phyloP scores from a whole-genome alignment of 2,329 filamentous ascomycete genomes.

The Fusarium decemcellulare region DNA sequence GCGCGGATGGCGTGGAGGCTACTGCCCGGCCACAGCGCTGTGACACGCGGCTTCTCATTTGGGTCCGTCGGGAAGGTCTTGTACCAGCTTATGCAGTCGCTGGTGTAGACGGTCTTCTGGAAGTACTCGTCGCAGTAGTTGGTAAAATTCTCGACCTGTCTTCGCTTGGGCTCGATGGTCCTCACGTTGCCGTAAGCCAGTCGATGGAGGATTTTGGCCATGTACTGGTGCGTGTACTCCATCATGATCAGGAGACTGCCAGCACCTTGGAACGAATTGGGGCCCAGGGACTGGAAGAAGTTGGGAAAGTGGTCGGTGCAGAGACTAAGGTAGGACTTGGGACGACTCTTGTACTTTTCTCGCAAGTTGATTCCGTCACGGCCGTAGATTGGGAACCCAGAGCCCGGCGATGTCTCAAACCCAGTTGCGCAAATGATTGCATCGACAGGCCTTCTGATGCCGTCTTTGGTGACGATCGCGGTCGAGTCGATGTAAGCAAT shows the following conservation, averaged over 20 bases:
- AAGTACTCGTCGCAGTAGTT: constrained; percentile 25
- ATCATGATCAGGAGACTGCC: constrained; percentile 20
- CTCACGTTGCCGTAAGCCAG: constrained; percentile 12
- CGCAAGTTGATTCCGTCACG: constrained; percentile 8
- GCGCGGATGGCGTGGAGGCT: constrained; percentile 15
- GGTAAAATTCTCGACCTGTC: constrained; percentile 18
- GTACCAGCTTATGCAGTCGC: constrained; percentile 26
- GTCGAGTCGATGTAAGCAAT: constrained; percentile 1
- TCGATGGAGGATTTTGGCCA: constrained; percentile 9
- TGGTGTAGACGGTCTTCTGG: constrained; percentile 20
- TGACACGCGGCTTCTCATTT: constrained; percentile 6
- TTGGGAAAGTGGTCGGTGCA: constrained; percentile 19
- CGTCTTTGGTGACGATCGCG: constrained; percentile 10
- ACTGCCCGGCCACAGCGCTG: constrained; percentile 24
- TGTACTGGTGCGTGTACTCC: constrained; percentile 17
- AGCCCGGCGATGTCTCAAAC: constrained; percentile 6
- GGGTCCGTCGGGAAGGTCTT: background rate
- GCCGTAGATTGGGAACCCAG: constrained; percentile 15
- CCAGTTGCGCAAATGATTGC: constrained; percentile 23
- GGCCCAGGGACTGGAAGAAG: constrained; percentile 18
- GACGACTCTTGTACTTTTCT: background rate
- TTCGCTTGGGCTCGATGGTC: constrained; percentile 15
- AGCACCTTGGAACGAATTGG: constrained; percentile 9
- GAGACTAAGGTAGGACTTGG: constrained; percentile 6
- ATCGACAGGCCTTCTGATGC: background rate